These are phyloP conservation scores for Ophiostoma tasmaniense DNA, from an alignment of 2,329 filamentous ascomycete genomes.

Conservation along the genomic window DNA sequence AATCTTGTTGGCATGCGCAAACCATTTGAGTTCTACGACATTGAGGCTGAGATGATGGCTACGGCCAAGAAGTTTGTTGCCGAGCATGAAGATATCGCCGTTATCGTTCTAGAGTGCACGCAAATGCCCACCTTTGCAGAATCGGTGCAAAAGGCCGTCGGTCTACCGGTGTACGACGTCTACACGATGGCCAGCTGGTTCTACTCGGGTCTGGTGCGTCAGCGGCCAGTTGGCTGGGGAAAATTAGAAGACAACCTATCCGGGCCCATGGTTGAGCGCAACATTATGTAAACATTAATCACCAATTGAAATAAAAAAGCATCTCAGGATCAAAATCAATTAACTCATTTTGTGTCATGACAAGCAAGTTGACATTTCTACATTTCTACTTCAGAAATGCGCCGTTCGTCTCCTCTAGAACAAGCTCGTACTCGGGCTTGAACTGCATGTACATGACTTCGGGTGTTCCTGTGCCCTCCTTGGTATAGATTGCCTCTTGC, in stretches of 20 bases:
- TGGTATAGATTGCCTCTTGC: constrained; percentile 28
- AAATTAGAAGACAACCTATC: background rate
- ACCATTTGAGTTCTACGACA: background rate
- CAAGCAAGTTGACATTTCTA: too few species aligned
- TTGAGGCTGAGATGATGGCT: background rate
- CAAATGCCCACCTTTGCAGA: background rate
- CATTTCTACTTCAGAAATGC: background rate
- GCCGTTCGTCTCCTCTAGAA: background rate
- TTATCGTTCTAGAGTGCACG: background rate
- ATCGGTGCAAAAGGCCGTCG: background rate
- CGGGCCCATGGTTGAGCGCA: background rate
- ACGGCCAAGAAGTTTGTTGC: background rate
- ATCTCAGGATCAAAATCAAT: background rate
- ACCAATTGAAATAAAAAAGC: too few species aligned
- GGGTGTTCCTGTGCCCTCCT: background rate
- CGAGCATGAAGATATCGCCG: background rate
- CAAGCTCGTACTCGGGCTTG: constrained; percentile 1
- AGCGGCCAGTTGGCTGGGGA: background rate
- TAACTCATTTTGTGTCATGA: background rate
- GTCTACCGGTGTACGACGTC: background rate
- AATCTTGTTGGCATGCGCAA: background rate
- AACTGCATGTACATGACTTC: constrained; percentile 7
- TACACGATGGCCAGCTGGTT: constrained; percentile 7
- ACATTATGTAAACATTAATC: background rate
- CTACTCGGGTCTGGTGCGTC: constrained; percentile 1